Evolutionary conservation across 2,329 filamentous ascomycete genomes (phyloP), one percentile per base, ranked within the genome.

Genomic region (Aspergillus sp.): DNA sequence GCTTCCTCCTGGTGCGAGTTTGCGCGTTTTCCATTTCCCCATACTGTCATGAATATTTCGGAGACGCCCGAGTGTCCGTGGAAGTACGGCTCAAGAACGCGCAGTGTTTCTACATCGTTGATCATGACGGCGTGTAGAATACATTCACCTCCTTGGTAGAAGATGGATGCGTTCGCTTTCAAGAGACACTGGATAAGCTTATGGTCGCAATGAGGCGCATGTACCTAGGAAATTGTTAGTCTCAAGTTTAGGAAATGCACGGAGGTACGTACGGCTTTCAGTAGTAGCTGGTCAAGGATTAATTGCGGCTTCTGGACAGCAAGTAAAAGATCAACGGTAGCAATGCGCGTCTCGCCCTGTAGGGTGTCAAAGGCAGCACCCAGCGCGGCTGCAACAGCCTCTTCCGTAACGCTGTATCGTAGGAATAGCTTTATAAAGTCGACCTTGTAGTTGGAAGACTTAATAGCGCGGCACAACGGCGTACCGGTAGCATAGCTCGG

Each of bases 101-200:
- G 35, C 15, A 57, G 17, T 1, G 56, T 57, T 15, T 57, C 45
- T 7, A 50, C 21, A 8, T 57, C 56, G 4, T 48, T 52, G 14
- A 43, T 45, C 56, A 57, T 57, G 23, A 57, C 50, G 4, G 50
- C 14, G 17, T 57, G 56, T 12, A 57, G n/a, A 31, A 57, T 53
- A 19, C 50, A 57, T n/a, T 57, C 44, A 14, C 56, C 56, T 6
- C 51, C 56, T 37, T 50, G 50, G 45, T 57, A 50, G 6, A 57
- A 40, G 25, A 54, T 45, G 3, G 56, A 57, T 3, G 56, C 56
- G 14, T 37, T 35, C 5, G 56, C 44, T 37, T 50, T 43, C 4
- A 57, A 35, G 9, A 57, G 35, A n/a, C 14, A 49, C 14, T 50
- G 46, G 27, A 45, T 31, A 3, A 54, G 39, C 4, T 27, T 44